phyloP scores from a whole-genome alignment of 1,139 yeast genomes.

The Blastobotrys apis region DNA sequence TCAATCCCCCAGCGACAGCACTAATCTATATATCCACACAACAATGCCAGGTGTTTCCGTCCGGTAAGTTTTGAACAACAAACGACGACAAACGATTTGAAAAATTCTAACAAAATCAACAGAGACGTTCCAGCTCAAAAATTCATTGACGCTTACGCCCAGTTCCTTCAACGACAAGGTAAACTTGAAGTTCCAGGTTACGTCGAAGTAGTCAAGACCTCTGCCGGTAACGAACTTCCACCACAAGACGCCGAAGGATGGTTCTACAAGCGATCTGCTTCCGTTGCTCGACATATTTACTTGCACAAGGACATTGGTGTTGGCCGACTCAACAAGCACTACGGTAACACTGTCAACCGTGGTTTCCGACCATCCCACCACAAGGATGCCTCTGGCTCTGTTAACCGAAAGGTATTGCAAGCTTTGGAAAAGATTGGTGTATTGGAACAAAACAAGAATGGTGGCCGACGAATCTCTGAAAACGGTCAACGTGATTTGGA shows the following conservation, averaged over 20 bases:
- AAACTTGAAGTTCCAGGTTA: slow-evolving; percentile 99
- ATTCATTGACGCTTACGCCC: slow-evolving; percentile 99
- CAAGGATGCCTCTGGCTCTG: slow-evolving; percentile 98
- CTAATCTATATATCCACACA: slow-evolving; percentile 26
- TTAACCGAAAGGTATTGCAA: slow-evolving; percentile 98
- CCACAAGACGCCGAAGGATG: slow-evolving; percentile 99
- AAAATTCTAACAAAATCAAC: slow-evolving; percentile 6
- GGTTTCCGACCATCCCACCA: slow-evolving; percentile 99
- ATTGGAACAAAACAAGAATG: slow-evolving; percentile 93
- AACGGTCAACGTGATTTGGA: slow-evolving; percentile 99
- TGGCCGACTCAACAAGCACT: slow-evolving; percentile 96
- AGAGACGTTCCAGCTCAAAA: slow-evolving; percentile 99
- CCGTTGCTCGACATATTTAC: slow-evolving; percentile 99
- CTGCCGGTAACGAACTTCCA: slow-evolving; percentile 98
- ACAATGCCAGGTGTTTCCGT: slow-evolving; percentile 98
- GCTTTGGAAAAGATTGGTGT: slow-evolving; percentile 98
- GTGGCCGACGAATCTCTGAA: slow-evolving; percentile 99
- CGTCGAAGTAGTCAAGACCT: slow-evolving; percentile 99
- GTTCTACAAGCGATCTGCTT: slow-evolving; percentile 99
- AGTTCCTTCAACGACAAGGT: slow-evolving; percentile 99
- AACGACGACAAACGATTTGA: too few species aligned
- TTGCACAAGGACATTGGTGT: slow-evolving; percentile 99
- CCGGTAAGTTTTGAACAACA: slow-evolving; percentile 58
- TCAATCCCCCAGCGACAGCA: not conserved
- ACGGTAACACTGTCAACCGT: slow-evolving; percentile 99